Conservation (phyloP, 2,329 filamentous ascomycete genomes). For the Nigrograna mackinnonii region DNA sequence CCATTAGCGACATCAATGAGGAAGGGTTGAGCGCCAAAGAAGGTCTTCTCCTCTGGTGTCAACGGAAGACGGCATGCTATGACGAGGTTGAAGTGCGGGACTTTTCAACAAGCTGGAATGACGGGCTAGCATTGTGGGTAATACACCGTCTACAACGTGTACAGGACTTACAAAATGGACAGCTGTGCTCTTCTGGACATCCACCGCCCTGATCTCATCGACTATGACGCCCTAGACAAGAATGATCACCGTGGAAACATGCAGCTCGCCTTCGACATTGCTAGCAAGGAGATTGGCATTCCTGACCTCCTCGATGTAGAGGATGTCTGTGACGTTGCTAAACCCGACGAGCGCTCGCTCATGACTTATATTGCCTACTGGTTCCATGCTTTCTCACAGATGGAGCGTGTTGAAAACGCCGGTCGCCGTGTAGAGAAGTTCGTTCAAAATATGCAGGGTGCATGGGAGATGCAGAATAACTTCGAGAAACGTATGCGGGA, state of each 20-base stretch:
- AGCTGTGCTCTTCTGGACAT: slow-evolving; percentile 92
- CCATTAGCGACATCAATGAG: slow-evolving; percentile 97
- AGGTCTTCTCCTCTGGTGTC: slow-evolving; percentile 93
- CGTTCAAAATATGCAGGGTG: slow-evolving; percentile 97
- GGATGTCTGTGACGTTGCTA: slow-evolving; percentile 94
- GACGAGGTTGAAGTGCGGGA: slow-evolving; percentile 95
- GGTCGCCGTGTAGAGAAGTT: slow-evolving; percentile 97
- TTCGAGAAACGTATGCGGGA: slow-evolving; percentile 91
- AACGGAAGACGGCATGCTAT: slow-evolving; percentile 97
- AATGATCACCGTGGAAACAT: slow-evolving; percentile 94
- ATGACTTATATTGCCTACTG: slow-evolving; percentile 99
- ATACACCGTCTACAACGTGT: background rate
- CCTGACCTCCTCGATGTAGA: slow-evolving; percentile 95
- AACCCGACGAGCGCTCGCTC: slow-evolving; percentile 92
- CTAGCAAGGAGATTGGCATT: slow-evolving; percentile 94
- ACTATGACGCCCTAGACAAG: slow-evolving; percentile 95
- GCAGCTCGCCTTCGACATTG: slow-evolving; percentile 96
- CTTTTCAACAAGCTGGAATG: slow-evolving; percentile 96
- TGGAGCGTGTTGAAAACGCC: slow-evolving; percentile 98
- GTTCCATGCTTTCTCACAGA: slow-evolving; percentile 99
- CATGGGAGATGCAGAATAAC: slow-evolving; percentile 98
- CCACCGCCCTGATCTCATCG: slow-evolving; percentile 93
- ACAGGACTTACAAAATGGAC: background rate
- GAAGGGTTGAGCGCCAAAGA: slow-evolving; percentile 98
- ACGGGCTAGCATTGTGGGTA: slow-evolving; percentile 81